These are phyloP conservation scores for Lenzites betulinus DNA, from an alignment of 768 basidiomycete genomes.

Conservation along the genomic window DNA sequence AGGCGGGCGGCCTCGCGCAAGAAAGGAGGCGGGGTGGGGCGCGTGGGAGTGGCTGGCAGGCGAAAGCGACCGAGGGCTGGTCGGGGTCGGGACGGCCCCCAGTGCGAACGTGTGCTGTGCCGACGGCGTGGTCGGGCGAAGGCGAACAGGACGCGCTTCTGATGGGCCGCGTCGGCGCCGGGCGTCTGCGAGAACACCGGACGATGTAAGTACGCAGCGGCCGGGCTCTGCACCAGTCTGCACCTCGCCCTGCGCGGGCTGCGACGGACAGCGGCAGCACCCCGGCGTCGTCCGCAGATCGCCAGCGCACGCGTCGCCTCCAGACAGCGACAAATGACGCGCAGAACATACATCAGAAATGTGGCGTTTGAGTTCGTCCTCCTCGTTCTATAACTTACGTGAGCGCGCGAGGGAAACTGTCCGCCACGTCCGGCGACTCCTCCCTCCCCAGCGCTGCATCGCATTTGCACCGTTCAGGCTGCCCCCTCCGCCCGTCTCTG, in stretches of 20 bases:
- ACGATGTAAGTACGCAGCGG: background rate
- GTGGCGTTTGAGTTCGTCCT: conserved; percentile 26
- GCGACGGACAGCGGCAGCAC: too few species aligned
- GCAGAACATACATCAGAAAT: conserved; percentile 24
- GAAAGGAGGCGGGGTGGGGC: background rate
- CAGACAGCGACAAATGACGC: conserved; percentile 21
- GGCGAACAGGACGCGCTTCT: conserved; percentile 16
- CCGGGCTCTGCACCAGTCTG: too few species aligned
- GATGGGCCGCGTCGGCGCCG: conserved; percentile 11
- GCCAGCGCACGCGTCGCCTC: conserved; percentile 11
- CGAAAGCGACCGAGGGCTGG: conserved; percentile 6
- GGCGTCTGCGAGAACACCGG: conserved; percentile 18
- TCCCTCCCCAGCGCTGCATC: background rate
- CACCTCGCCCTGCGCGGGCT: too few species aligned
- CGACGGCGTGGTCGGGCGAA: conserved; percentile 21
- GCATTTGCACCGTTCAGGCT: background rate
- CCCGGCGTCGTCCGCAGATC: conserved; percentile 10
- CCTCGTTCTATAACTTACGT: conserved; percentile 19
- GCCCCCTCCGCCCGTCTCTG: conserved; percentile 6
- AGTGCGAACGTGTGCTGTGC: conserved; percentile 16
- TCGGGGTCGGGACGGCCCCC: background rate
- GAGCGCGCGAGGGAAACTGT: conserved; percentile 11
- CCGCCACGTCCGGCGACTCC: conserved; percentile 10
- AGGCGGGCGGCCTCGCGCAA: background rate
- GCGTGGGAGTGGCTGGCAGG: background rate